Percentiles rank a stretch among this genome's conserved stretches.
phyloP scores from a whole-genome alignment of 2,329 filamentous ascomycete species.

The Neophaeococcomyces aloes region DNA sequence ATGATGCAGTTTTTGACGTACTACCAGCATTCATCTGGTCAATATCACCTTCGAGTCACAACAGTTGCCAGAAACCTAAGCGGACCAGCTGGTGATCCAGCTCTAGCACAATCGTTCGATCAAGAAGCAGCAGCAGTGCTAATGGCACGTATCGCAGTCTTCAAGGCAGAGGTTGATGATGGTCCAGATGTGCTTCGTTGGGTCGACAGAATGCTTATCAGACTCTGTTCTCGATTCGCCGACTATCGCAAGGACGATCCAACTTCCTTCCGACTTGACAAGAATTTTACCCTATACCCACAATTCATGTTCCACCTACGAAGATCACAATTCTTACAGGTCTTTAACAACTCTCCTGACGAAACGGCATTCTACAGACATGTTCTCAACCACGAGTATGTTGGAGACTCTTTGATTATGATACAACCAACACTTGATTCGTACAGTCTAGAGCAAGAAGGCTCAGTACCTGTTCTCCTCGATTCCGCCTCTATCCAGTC shows the following conservation, averaged over 20 bases:
- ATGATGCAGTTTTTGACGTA: constrained; percentile 98
- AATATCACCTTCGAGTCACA: constrained; percentile 91
- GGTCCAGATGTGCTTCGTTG: constrained; percentile 95
- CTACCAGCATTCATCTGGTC: constrained; percentile 93
- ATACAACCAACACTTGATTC: constrained; percentile 96
- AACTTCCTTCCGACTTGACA: constrained; percentile 90
- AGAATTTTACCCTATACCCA: constrained; percentile 97
- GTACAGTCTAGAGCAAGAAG: constrained; percentile 93
- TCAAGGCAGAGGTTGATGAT: constrained; percentile 97
- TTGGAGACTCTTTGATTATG: constrained; percentile 94
- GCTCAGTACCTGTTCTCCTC: constrained; percentile 81
- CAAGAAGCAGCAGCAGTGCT: constrained; percentile 95
- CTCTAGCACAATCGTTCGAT: constrained; percentile 93
- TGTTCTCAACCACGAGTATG: constrained; percentile 93
- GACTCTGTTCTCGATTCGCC: constrained; percentile 89
- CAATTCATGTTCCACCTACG: constrained; percentile 99
- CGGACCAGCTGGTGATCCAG: constrained; percentile 85
- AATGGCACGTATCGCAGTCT: constrained; percentile 98
- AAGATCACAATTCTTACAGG: constrained; percentile 92
- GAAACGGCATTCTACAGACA: constrained; percentile 99
- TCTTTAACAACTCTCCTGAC: constrained; percentile 98
- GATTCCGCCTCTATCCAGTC: constrained; percentile 95
- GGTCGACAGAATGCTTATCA: constrained; percentile 97
- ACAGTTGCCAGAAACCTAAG: constrained; percentile 86
- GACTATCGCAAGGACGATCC: constrained; percentile 98